Conservation (phyloP, 2,329 filamentous ascomycete species). For the Beauveria caledonica region DNA sequence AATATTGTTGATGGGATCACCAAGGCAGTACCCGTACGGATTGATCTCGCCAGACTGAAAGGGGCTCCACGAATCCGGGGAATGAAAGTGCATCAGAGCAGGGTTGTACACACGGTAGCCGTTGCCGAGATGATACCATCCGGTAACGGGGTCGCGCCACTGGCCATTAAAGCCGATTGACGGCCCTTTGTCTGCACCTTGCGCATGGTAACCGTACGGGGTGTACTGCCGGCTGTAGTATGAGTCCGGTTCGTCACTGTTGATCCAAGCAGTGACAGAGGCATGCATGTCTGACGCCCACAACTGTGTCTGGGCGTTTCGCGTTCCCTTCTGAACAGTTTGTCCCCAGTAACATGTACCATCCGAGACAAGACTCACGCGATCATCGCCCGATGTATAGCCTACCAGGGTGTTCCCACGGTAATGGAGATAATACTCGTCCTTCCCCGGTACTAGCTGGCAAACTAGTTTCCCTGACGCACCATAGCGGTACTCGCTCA, state of each 20-base stretch:
- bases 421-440: background rate
- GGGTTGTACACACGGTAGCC: background rate
- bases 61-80: background rate
- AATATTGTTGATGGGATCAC: background rate
- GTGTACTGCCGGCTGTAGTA: background rate
- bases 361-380: too few species aligned
- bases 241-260: too few species aligned
- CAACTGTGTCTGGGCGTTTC: background rate
- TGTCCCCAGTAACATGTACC: too few species aligned
- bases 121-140: background rate
- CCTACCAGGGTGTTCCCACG: too few species aligned
- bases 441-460: background rate
- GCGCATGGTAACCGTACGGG: background rate
- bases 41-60: background rate
- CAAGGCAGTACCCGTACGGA: background rate
- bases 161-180: background rate
- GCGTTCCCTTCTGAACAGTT: too few species aligned
- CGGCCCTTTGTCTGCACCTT: background rate
- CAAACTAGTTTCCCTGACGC: background rate
- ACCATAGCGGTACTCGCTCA: background rate
- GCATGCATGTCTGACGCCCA: background rate
- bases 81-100: background rate
- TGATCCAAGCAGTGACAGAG: background rate
- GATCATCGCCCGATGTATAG: background rate
- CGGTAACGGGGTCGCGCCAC: background rate